Base-by-base conservation (phyloP, 768 basidiomycete species). In the Fomitopsis serialis region DNA sequence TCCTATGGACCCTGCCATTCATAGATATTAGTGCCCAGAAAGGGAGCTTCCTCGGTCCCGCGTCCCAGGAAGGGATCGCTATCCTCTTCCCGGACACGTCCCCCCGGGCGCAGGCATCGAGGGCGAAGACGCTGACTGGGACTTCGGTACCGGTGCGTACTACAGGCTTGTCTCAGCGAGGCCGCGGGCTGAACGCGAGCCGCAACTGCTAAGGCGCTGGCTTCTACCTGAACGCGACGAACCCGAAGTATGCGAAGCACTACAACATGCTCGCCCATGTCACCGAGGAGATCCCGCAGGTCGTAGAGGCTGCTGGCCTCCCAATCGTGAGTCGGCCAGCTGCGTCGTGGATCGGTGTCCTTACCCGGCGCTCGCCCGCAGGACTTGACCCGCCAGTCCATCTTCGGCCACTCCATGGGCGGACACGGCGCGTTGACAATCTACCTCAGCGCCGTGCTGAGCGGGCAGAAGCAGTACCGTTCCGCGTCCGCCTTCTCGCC, bases 391-490 rank as follows among this genome's bases (percentile, higher is more conserved):
- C 83, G 89, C 48, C 84, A 90, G 65, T 93, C 92, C 21, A 86
- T 98, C 62, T 89, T 92, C 64, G 97, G 97, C 10, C 97, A 99
- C 70, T 93, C 90, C 43, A 99, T 98, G 97, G 92, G 91, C 53
- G 97, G 97, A 1, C 94, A 97, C 65, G 97, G 97, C 8, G 93
- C 97, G 12, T 78, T 99, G 24, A 88, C 89, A 15, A 71, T 98
- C 36, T 98, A 98, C 70, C 84, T 98, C 43, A 76, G 82, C 51
- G 85, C 91, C 29, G 66, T 74, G 47, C 57, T 70, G 29, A 40
- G 32, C n/a, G 66, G 63, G 32, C 52, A 48, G 52, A 83, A 82
- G 66, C 78, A 79, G 58, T 98, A 89, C 71, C 81, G 82, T 50
- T 96, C 93, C 19, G 89, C 81, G 7, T 95, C 92, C 6, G 96